Percentiles rank a stretch among this genome's conserved stretches.
Evolutionary conservation across 169 alveolate species (phyloP).

Genomic region (Eimeria tenella): DNA sequence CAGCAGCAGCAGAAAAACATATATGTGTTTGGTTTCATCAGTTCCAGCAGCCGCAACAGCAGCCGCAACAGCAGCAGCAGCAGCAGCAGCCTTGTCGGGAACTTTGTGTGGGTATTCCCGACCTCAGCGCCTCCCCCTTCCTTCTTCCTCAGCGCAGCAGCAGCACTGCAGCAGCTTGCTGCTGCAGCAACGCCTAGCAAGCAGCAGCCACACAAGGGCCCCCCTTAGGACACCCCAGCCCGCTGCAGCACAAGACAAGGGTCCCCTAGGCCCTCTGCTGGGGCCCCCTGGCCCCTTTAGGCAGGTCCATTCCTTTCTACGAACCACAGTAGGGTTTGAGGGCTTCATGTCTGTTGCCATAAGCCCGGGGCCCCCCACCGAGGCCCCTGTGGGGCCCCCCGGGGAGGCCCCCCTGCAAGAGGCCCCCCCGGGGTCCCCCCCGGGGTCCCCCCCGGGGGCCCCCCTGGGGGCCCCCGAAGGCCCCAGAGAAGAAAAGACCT

Average conservation of each 20-base stretch:
- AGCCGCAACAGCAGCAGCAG: neutral
- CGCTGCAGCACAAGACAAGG: too few species aligned
- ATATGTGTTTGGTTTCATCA: neutral
- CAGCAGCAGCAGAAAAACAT: neutral
- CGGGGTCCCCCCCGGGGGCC: neutral
- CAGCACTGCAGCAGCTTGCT: too few species aligned
- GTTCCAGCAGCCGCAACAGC: constrained; percentile 8
- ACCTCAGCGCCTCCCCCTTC: neutral
- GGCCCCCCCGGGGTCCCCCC: neutral
- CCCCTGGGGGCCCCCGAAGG: neutral
- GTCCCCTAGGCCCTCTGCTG: too few species aligned
- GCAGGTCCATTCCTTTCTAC: too few species aligned
- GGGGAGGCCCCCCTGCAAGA: neutral
- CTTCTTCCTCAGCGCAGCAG: too few species aligned
- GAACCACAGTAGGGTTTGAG: too few species aligned
- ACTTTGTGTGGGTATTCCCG: neutral
- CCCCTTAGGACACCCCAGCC: too few species aligned
- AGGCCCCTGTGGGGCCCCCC: neutral
- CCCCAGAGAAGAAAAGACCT: neutral
- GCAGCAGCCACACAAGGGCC: too few species aligned
- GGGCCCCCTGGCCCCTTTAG: too few species aligned
- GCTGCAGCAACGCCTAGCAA: too few species aligned
- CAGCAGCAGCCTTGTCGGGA: neutral
- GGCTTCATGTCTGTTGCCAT: too few species aligned
- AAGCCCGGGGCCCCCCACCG: neutral